A percentile compares a stretch with the other conserved stretches of the same genome.
phyloP scores from a whole-genome alignment of 371 early-diverging fungal genomes.

The Blastocladiella emersonii region DNA sequence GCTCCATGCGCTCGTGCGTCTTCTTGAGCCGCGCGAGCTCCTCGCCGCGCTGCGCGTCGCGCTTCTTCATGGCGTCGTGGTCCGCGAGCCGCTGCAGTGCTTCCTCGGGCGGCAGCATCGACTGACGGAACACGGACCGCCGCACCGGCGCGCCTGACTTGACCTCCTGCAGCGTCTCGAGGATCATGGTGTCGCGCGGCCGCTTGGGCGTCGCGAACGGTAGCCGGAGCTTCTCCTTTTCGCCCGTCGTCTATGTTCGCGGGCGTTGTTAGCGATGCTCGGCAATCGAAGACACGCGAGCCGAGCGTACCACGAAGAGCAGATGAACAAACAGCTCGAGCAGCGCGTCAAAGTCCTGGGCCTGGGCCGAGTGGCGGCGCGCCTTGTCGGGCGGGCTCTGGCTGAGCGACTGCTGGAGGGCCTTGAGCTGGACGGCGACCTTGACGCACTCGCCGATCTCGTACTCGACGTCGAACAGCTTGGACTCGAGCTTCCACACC shows the following conservation, averaged over 20 bases:
- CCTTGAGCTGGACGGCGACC: not conserved
- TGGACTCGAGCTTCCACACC: slow-evolving; percentile 3
- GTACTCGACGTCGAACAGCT: not conserved
- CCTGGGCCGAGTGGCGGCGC: not conserved
- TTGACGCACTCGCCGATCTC: not conserved
- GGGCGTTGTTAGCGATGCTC: too few species aligned
- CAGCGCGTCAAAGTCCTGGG: not conserved
- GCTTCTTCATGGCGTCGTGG: not conserved
- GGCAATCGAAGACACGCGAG: too few species aligned
- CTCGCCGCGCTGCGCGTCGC: not conserved
- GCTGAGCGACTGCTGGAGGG: not conserved
- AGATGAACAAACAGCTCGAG: not conserved
- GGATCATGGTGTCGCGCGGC: not conserved
- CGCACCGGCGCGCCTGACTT: not conserved
- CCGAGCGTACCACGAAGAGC: not conserved
- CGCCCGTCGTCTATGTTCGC: not conserved
- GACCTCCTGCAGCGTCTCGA: not conserved
- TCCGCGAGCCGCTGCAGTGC: not conserved
- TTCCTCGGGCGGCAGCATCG: not conserved
- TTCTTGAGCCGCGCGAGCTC: not conserved
- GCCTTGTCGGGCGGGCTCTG: not conserved
- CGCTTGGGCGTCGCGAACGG: not conserved
- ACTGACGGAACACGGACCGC: not conserved
- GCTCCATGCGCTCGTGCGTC: not conserved
- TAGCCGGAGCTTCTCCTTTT: not conserved